A percentile compares a stretch with the other conserved stretches of the same genome.
phyloP scores from a whole-genome alignment of 768 basidiomycete species.

The Rickenella mellea region DNA sequence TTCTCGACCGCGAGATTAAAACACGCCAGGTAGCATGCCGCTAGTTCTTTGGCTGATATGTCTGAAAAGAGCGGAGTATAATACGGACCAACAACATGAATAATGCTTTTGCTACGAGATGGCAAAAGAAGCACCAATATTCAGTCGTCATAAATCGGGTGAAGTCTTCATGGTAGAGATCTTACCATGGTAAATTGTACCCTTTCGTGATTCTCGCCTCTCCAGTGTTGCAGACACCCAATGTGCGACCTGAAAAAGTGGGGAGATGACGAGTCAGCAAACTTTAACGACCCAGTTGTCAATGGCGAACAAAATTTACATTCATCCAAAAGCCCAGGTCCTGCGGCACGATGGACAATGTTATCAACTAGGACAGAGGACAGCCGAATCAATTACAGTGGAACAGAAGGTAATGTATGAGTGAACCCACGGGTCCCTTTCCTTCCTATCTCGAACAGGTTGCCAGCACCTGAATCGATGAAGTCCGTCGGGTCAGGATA shows the following conservation, averaged over 20 bases:
- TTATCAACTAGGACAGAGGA: conserved; percentile 48
- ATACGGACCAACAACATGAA: conserved; percentile 77
- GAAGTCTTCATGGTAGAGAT: too few relatives aligned
- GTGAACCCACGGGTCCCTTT: too few relatives aligned
- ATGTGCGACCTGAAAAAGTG: conserved; percentile 53
- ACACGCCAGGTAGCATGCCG: conserved; percentile 60
- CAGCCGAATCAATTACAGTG: not conserved
- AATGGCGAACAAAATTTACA: conserved; percentile 30
- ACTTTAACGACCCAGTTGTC: too few relatives aligned
- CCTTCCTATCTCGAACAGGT: too few relatives aligned
- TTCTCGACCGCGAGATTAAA: conserved; percentile 55
- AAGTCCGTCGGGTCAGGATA: too few relatives aligned
- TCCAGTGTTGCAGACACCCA: conserved; percentile 64
- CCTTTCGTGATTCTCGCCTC: conserved; percentile 74
- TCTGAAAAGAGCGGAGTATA: conserved; percentile 35
- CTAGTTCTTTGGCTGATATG: conserved; percentile 41
- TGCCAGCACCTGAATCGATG: too few relatives aligned
- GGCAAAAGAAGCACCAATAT: too few relatives aligned
- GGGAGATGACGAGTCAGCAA: not conserved
- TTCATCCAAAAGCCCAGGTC: conserved; percentile 53
- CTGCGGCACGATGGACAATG: conserved; percentile 72
- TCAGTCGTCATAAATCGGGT: too few relatives aligned
- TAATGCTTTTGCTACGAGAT: conserved; percentile 56
- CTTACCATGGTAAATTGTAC: conserved; percentile 68
- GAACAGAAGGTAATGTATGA: too few relatives aligned